Conservation (phyloP, 2,329 filamentous ascomycete genomes). For the Lachnellula cervina region DNA sequence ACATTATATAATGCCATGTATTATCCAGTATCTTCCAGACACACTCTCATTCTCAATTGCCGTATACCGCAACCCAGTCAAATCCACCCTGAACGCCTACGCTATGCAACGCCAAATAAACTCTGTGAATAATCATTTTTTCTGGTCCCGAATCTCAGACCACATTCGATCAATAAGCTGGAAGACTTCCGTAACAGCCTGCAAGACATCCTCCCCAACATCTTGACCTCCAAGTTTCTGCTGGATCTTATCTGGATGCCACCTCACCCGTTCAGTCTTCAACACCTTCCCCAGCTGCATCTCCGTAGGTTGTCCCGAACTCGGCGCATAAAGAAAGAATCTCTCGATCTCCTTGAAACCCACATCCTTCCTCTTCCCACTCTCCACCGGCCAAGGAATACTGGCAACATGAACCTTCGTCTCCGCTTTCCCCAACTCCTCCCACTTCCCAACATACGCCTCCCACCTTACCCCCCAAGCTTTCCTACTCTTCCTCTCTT, state of each 20-base stretch:
- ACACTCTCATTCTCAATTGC: too few species aligned
- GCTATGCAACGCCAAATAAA: constrained; percentile 8
- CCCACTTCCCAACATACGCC: constrained; percentile 62
- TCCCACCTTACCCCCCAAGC: constrained; percentile 58
- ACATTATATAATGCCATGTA: too few species aligned
- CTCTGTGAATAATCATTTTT: constrained; percentile 9
- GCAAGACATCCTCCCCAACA: constrained; percentile 68
- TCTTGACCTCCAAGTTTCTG: constrained; percentile 70
- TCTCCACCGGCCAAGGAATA: constrained; percentile 61
- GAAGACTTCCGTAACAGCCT: constrained; percentile 81
- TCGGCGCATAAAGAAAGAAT: constrained; percentile 55
- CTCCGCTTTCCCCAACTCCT: constrained; percentile 34
- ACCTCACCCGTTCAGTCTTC: constrained; percentile 82
- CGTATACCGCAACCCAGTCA: neutral
- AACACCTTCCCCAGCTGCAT: constrained; percentile 47
- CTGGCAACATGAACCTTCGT: constrained; percentile 42
- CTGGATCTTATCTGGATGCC: constrained; percentile 98
- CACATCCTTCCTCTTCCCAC: constrained; percentile 52
- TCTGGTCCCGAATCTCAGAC: constrained; percentile 44
- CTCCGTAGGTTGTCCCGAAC: constrained; percentile 25
- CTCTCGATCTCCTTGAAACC: constrained; percentile 51
- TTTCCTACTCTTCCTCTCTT: constrained; percentile 49
- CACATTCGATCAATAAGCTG: constrained; percentile 83
- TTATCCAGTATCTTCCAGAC: too few species aligned
- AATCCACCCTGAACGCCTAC: constrained; percentile 11